Evolutionary conservation across 495 filamentous ascomycete species (phyloP).

Genomic region (Tetracladium setigerum): DNA sequence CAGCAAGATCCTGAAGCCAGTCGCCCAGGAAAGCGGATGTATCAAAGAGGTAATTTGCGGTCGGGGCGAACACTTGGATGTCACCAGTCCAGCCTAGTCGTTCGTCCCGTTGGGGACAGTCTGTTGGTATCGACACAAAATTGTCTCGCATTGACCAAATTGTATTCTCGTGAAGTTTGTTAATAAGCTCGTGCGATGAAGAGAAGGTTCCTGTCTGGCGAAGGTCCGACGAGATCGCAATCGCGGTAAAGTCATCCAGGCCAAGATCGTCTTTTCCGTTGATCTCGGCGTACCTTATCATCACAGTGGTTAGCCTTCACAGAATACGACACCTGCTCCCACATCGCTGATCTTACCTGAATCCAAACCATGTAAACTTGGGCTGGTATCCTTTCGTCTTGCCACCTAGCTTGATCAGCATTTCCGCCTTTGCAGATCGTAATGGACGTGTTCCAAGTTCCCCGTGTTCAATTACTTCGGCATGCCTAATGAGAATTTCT

Average conservation of each 20-base stretch:
- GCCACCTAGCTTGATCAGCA: slow-evolving; percentile 28
- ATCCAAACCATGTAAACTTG: slow-evolving; percentile 43
- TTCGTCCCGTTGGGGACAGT: slow-evolving; percentile 46
- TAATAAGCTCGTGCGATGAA: slow-evolving; percentile 35
- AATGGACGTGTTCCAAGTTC: slow-evolving; percentile 41
- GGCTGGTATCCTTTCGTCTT: slow-evolving; percentile 27
- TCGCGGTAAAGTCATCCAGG: slow-evolving; percentile 25
- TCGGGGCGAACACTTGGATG: slow-evolving; percentile 34
- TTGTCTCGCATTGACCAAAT: slow-evolving; percentile 43
- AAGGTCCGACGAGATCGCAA: slow-evolving; percentile 42
- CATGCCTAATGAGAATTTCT: slow-evolving; percentile 31
- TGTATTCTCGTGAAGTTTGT: slow-evolving; percentile 37
- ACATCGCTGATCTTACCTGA: slow-evolving; percentile 42
- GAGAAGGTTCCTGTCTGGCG: slow-evolving; percentile 31
- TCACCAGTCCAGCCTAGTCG: slow-evolving; percentile 46
- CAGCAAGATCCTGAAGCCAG: slow-evolving; percentile 30
- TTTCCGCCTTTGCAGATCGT: slow-evolving; percentile 32
- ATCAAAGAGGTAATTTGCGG: slow-evolving; percentile 39
- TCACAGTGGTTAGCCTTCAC: no score
- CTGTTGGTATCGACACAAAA: slow-evolving; percentile 41
- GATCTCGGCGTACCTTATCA: background rate
- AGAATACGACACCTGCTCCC: slow-evolving; percentile 16
- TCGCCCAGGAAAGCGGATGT: slow-evolving; percentile 35
- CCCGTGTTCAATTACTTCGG: slow-evolving; percentile 42
- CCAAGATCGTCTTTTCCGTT: background rate